Base-by-base conservation (phyloP, 73 alveolate genomes). In the Paramecium caudatum region DNA sequence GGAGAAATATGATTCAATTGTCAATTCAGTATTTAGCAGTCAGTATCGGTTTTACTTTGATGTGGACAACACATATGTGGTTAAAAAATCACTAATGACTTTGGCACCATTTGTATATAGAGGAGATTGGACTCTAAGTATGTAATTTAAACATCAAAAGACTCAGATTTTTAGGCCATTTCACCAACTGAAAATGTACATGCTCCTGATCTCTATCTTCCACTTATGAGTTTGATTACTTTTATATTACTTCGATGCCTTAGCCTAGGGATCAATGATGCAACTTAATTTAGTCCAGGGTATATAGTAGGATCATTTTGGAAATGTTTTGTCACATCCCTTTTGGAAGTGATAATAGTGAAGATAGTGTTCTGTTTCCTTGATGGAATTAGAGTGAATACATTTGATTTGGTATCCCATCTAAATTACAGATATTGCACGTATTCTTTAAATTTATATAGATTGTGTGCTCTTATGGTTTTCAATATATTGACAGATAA, bases 121-220 rank as follows among this genome's bases (percentile, higher is more conserved):
- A 74, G 69, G 69, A 19, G 68, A 74, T 37, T 74, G 88, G 88
- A 65, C 70, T 21, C 25, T 49, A 49, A 49, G 70, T 49, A 49
- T 49, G 13, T 1, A 10, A 12, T 55, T 23, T 27, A 10, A 55
- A 55, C 9, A 5, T 12, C 7, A 12, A 19, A 2, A 23, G 46
- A 4, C 27, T 27, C 46, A 4, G 36, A 65, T 4, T 63, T 33
- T 65, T 33, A 65, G 3, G 34, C 39, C 7, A 55, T 83, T 27
- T 86, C 90, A 0, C 90, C 93, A 13, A 86, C 68, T 12, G 82
- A 86, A 5, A 86, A 63, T 86, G 37, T 78, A 39, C 88, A 86
- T 30, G 82, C 93, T 10, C 90, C 90, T 65, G 90, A 86, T 86
- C 16, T 41, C 3, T 86, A 86, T 65, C 23, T 86, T 9, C 93